Percentiles rank a stretch among this genome's conserved stretches.
phyloP scores from a whole-genome alignment of 1,284 basidiomycete genomes.

The Naganishia albida region DNA sequence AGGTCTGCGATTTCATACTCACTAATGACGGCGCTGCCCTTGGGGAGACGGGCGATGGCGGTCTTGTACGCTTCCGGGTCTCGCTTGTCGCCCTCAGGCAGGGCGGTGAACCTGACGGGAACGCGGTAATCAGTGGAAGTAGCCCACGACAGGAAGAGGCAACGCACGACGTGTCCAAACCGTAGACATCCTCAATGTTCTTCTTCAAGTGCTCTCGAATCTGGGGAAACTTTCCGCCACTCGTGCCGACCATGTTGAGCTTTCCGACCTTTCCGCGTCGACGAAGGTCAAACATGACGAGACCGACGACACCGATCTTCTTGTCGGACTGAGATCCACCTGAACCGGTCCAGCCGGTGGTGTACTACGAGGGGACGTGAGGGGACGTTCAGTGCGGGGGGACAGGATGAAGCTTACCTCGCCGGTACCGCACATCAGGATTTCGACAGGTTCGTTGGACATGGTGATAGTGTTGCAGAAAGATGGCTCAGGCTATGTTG shows the following conservation, averaged over 20 bases:
- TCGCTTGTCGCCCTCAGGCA: slow-evolving; percentile 67
- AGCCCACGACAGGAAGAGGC: not conserved
- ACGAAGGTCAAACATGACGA: slow-evolving; percentile 86
- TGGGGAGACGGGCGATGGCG: slow-evolving; percentile 75
- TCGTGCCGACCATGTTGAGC: slow-evolving; percentile 53
- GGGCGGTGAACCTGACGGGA: slow-evolving; percentile 67
- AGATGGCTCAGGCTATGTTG: not conserved
- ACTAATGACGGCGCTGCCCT: slow-evolving; percentile 86
- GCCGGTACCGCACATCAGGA: slow-evolving; percentile 58
- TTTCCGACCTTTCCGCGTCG: slow-evolving; percentile 72
- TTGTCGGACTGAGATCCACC: slow-evolving; percentile 93
- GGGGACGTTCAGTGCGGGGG: not conserved
- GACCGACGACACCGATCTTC: slow-evolving; percentile 80
- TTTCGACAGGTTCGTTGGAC: slow-evolving; percentile 17
- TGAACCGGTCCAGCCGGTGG: slow-evolving; percentile 85
- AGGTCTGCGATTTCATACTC: slow-evolving; percentile 44
- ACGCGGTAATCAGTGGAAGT: not conserved
- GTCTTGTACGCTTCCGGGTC: slow-evolving; percentile 83
- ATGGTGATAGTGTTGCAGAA: slow-evolving; percentile 2
- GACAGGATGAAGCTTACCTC: slow-evolving; percentile 31
- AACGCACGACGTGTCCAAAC: slow-evolving; percentile 74
- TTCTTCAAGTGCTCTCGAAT: slow-evolving; percentile 77
- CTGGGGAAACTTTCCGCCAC: slow-evolving; percentile 65
- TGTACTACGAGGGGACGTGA: slow-evolving; percentile 63
- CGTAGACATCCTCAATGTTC: slow-evolving; percentile 82